Conservation (phyloP, 805 yeast species). For the Kodamaea kaohsiungensis region DNA sequence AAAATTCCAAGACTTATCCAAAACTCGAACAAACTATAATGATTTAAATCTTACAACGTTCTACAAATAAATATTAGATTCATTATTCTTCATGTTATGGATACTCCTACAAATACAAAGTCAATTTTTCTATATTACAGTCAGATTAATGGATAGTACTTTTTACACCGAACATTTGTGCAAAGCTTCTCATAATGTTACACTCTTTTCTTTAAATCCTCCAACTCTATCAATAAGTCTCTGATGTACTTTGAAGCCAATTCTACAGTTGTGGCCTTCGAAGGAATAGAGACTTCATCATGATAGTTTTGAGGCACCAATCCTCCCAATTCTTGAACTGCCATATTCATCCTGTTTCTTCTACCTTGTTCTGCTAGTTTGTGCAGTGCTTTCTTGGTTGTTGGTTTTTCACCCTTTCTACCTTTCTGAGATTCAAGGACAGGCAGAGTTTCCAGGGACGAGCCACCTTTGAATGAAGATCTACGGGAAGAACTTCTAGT, state of each 20-base stretch:
- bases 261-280: constrained; percentile 95
- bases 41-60: too few species aligned
- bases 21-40: too few species aligned
- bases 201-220: constrained; percentile 13
- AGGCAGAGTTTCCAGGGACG: constrained; percentile 16
- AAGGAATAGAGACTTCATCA: constrained; percentile 64
- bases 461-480: constrained; percentile 8
- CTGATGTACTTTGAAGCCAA: constrained; percentile 72
- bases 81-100: not conserved
- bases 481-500: constrained; percentile 3
- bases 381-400: constrained; percentile 69
- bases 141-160: not conserved
- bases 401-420: constrained; percentile 32
- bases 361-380: constrained; percentile 96
- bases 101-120: not conserved
- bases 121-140: constrained; percentile 1
- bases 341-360: constrained; percentile 86
- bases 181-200: not conserved
- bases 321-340: constrained; percentile 71
- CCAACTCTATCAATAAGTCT: constrained; percentile 32
- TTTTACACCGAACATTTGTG: not conserved
- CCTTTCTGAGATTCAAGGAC: constrained; percentile 6
- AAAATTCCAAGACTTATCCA: too few species aligned
- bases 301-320: constrained; percentile 65
- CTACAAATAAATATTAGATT: not conserved